Evolutionary conservation across 2,329 filamentous ascomycete species (phyloP).

Genomic region (Pleurostoma richardsiae): DNA sequence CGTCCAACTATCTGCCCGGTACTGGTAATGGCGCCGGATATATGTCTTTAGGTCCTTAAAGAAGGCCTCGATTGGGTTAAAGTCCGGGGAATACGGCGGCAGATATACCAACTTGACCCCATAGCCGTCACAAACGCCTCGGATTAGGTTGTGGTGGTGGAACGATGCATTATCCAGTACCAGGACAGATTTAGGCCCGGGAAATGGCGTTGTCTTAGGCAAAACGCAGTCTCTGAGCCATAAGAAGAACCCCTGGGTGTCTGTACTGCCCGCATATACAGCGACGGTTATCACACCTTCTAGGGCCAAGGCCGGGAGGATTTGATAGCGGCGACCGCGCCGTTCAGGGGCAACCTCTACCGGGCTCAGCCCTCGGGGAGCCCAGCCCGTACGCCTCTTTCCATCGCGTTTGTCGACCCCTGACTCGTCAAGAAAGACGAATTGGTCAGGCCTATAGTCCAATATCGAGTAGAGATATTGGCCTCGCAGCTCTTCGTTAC

Average conservation of each 20-base stretch:
- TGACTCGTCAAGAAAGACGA: background rate
- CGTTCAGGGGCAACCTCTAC: background rate
- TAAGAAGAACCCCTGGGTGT: constrained; percentile 20
- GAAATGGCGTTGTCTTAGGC: too few relatives aligned
- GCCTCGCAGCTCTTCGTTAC: background rate
- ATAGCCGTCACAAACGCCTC: constrained; percentile 20
- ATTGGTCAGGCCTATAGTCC: background rate
- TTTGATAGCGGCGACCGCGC: background rate
- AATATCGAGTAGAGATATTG: background rate
- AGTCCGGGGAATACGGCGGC: constrained; percentile 27
- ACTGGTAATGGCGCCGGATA: too few relatives aligned
- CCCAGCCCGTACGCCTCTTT: background rate
- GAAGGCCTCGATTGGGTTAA: constrained; percentile 29
- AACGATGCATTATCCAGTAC: constrained; percentile 25
- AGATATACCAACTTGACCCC: constrained; percentile 25
- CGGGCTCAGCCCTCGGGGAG: background rate
- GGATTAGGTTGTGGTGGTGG: constrained; percentile 18
- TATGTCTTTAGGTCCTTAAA: constrained; percentile 27
- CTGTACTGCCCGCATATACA: constrained; percentile 21
- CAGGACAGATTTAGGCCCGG: constrained; percentile 23
- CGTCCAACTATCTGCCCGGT: too few relatives aligned
- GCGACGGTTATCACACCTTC: constrained; percentile 20
- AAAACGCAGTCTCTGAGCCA: constrained; percentile 19
- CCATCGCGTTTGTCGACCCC: background rate
- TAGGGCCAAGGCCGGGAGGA: constrained; percentile 5